Evolutionary conservation across 305 asterid species (phyloP).

Genomic region (Fraxinus platypoda): DNA sequence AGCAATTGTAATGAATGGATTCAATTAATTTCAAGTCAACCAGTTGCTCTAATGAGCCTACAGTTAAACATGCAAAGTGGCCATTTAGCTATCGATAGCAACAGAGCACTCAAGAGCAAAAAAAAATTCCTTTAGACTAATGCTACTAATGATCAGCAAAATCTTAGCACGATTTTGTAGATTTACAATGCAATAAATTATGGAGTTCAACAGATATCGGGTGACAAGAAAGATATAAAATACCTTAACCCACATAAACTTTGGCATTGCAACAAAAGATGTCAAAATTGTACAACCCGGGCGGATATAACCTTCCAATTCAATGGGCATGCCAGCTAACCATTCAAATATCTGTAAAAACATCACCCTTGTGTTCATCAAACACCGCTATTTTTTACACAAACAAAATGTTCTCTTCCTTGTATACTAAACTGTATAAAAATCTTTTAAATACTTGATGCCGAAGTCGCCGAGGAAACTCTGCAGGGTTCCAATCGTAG

Average conservation of each 20-base stretch:
- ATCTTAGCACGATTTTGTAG: not conserved
- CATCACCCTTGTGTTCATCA: slow-evolving; percentile 29
- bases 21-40: not conserved
- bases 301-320: slow-evolving; percentile 90
- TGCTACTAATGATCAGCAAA: not conserved
- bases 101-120: not conserved
- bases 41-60: not conserved
- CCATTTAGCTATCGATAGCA: not conserved
- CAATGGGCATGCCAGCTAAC: slow-evolving; percentile 95
- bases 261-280: slow-evolving; percentile 77
- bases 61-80: not conserved
- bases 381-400: slow-evolving; percentile 22
- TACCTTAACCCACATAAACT: slow-evolving; percentile 75
- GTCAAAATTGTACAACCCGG: slow-evolving; percentile 95
- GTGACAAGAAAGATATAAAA: not conserved
- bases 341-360: slow-evolving; percentile 75
- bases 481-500: slow-evolving; percentile 96
- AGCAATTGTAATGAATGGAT: not conserved
- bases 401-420: slow-evolving; percentile 28
- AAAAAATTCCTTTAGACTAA: not conserved
- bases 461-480: slow-evolving; percentile 89
- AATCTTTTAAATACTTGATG: slow-evolving; percentile 71
- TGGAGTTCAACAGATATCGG: not conserved
- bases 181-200: not conserved
- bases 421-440: slow-evolving; percentile 68